Percentiles rank a stretch among this genome's conserved stretches.
Evolutionary conservation across 257 asterid species (phyloP).

Genomic region (Striga asiatica): DNA sequence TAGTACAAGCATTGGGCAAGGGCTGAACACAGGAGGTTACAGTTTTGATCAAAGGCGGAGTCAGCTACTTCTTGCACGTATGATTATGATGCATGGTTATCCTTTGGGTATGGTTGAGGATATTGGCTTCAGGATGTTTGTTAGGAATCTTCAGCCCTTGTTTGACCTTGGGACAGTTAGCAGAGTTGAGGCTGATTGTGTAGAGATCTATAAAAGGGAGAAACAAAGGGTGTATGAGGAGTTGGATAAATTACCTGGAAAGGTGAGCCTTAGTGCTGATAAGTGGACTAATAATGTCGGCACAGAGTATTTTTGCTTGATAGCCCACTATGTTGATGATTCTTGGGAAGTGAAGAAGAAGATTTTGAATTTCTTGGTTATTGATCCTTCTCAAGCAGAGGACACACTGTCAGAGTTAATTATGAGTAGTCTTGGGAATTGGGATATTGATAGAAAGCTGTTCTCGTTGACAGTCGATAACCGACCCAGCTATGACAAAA

Average conservation of each 20-base stretch:
- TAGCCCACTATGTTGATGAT: slow-evolving; percentile 72
- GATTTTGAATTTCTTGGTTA: slow-evolving; percentile 44
- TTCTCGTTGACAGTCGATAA: slow-evolving; percentile 76
- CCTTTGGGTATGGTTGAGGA: slow-evolving; percentile 83
- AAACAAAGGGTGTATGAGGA: slow-evolving; percentile 67
- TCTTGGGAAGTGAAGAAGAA: slow-evolving; percentile 72
- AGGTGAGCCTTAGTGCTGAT: slow-evolving; percentile 73
- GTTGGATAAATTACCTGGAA: slow-evolving; percentile 72
- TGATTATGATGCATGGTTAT: slow-evolving; percentile 86
- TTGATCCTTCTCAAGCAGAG: slow-evolving; percentile 67
- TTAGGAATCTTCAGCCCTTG: slow-evolving; percentile 79
- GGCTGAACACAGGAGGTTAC: slow-evolving; percentile 24
- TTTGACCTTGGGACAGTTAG: slow-evolving; percentile 52
- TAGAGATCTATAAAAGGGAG: slow-evolving; percentile 62
- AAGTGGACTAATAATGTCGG: slow-evolving; percentile 54
- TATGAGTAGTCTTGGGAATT: slow-evolving; percentile 53
- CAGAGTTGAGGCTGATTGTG: slow-evolving; percentile 64
- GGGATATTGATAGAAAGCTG: slow-evolving; percentile 79
- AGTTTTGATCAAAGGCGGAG: slow-evolving; percentile 57
- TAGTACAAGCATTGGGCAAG: slow-evolving; percentile 31
- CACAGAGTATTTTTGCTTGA: slow-evolving; percentile 56
- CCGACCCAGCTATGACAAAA: slow-evolving; percentile 39
- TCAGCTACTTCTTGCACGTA: slow-evolving; percentile 72
- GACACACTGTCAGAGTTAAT: slow-evolving; percentile 54
- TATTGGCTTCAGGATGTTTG: slow-evolving; percentile 69